Evolutionary conservation across 116 monocot species (phyloP).

Genomic region (Papilionanthe hybrid): DNA sequence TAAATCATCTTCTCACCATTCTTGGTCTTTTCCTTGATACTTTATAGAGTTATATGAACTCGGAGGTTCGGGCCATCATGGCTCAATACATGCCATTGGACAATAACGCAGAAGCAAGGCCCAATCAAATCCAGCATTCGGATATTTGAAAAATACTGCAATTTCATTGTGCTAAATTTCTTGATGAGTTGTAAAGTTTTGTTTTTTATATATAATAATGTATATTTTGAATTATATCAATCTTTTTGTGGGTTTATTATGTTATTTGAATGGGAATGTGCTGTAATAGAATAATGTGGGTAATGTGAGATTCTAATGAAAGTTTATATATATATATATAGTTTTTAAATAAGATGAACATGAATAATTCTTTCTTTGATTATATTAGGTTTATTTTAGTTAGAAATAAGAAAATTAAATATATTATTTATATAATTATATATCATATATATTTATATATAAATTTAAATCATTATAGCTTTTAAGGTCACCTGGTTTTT

Average conservation of each 20-base stretch:
- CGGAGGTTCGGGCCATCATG: conserved; percentile 61
- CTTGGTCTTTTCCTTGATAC: background rate
- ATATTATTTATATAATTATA: too few species aligned
- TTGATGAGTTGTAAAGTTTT: background rate
- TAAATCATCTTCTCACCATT: background rate
- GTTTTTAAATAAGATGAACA: too few species aligned
- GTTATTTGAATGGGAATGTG: background rate
- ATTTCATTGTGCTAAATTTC: background rate
- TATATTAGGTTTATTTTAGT: too few species aligned
- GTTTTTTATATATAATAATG: background rate
- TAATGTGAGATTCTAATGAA: background rate
- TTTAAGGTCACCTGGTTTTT: too few species aligned
- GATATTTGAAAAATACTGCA: conserved; percentile 19
- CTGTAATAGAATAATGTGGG: background rate
- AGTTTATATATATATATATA: too few species aligned
- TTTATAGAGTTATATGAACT: conserved; percentile 50
- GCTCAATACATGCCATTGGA: conserved; percentile 72
- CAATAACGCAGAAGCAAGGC: conserved; percentile 31
- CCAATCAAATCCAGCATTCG: conserved; percentile 26
- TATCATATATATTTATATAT: too few species aligned
- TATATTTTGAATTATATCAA: background rate
- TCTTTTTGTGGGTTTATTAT: background rate
- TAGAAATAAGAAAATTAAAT: too few species aligned
- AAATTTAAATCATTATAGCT: too few species aligned
- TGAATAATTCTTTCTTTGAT: too few species aligned